Percentiles rank a stretch among this genome's conserved stretches.
Conservation (phyloP, 2,329 filamentous ascomycete genomes). For the Ophiocordyceps camponoti-leonardi region DNA sequence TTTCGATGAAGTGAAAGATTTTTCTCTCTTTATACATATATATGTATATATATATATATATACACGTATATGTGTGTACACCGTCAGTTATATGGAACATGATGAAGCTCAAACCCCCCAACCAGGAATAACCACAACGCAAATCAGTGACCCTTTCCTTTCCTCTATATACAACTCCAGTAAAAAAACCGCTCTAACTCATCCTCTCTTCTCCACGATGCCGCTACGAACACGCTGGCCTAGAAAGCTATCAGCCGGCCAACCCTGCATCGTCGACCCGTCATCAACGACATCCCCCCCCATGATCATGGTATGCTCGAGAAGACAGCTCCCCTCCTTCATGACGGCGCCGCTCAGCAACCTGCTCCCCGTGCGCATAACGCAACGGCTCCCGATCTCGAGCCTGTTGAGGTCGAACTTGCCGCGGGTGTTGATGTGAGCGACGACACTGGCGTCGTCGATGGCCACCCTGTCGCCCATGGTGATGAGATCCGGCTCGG, state of each 20-base stretch:
- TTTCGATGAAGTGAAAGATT: background rate
- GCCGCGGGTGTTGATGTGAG: slow-evolving; percentile 37
- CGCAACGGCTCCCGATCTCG: slow-evolving; percentile 31
- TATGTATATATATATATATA: no score
- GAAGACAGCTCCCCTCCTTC: slow-evolving; percentile 31
- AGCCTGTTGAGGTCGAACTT: slow-evolving; percentile 36
- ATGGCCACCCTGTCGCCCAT: slow-evolving; percentile 34
- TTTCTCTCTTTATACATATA: no score
- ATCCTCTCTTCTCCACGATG: no score
- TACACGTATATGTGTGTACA: no score
- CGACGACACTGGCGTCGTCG: slow-evolving; percentile 37
- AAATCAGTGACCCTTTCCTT: no score
- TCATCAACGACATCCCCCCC: slow-evolving; percentile 36
- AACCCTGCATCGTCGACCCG: slow-evolving; percentile 33
- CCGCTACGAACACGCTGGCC: no score
- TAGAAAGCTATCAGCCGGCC: slow-evolving; percentile 20
- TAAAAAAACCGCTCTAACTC: no score
- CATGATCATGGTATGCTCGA: slow-evolving; percentile 42
- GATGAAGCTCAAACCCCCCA: no score
- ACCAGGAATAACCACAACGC: no score
- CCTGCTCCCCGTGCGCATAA: slow-evolving; percentile 31
- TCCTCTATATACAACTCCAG: no score
- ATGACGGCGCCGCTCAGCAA: slow-evolving; percentile 34
- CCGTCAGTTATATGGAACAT: no score
- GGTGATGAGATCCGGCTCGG: slow-evolving; percentile 37